Conservation (phyloP, 768 basidiomycete species). For the Tulasnella calospora region DNA sequence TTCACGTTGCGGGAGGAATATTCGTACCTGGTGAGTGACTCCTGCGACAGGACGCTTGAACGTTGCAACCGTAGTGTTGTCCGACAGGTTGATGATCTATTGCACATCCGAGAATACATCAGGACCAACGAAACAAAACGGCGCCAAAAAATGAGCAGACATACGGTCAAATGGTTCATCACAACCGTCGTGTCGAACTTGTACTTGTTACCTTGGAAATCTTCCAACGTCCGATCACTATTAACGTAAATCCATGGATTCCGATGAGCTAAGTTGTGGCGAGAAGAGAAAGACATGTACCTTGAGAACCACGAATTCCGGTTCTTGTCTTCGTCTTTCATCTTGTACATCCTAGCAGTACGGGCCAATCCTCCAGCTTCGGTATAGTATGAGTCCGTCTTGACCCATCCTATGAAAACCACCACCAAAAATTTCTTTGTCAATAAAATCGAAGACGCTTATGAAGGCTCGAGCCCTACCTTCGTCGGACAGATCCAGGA, state of each 20-base stretch:
- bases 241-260: neutral
- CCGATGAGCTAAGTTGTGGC: neutral
- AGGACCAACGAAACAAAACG: neutral
- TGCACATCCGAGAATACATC: neutral
- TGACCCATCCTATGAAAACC: neutral
- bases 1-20: neutral
- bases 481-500: neutral
- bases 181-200: neutral
- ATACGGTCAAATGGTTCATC: neutral
- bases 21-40: neutral
- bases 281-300: neutral
- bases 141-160: neutral
- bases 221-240: neutral
- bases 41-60: neutral
- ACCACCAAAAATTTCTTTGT: neutral
- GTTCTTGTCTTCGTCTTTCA: neutral
- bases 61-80: neutral
- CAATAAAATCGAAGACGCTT: neutral
- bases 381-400: neutral
- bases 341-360: neutral
- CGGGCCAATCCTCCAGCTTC: neutral
- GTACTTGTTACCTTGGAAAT: constrained; percentile 4
- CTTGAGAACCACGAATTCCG: neutral
- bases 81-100: neutral
- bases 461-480: neutral